A percentile compares a stretch with the other conserved stretches of the same genome.
phyloP scores from a whole-genome alignment of 768 basidiomycete genomes.

The Russula ochroleuca region DNA sequence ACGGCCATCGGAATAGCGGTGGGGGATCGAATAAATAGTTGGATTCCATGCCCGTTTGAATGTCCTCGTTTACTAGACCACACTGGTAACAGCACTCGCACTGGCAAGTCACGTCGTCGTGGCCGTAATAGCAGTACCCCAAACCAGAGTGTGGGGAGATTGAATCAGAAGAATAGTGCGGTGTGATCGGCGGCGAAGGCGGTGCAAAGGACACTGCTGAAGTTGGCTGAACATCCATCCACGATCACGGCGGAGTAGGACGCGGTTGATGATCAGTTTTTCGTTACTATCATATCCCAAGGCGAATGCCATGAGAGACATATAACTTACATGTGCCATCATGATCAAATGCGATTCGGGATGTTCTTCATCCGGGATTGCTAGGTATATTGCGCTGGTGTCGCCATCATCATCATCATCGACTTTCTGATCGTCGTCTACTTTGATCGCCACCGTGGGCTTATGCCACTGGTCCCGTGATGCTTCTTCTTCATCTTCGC shows the following conservation, averaged over 20 bases:
- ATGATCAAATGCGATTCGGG: background rate
- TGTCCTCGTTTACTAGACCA: background rate
- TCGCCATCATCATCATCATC: background rate
- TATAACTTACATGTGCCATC: constrained; percentile 5
- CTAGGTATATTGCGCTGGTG: background rate
- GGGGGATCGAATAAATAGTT: constrained; percentile 11
- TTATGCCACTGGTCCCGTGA: background rate
- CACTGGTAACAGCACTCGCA: background rate
- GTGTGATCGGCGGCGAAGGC: constrained; percentile 3
- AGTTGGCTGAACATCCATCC: background rate
- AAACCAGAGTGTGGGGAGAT: background rate
- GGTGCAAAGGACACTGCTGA: background rate
- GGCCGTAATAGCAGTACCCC: background rate
- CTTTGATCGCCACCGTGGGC: background rate
- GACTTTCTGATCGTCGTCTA: constrained; percentile 4
- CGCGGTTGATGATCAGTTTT: background rate
- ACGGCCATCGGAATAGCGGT: background rate
- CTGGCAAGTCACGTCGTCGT: background rate
- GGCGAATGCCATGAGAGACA: background rate
- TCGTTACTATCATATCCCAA: background rate
- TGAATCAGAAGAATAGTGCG: background rate
- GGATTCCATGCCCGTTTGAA: constrained; percentile 7
- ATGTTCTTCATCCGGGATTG: background rate
- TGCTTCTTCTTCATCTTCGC: background rate
- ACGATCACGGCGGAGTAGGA: background rate